Evolutionary conservation across 805 yeast species (phyloP), one percentile per base, ranked within the genome.

Genomic region (Wickerhamiella cacticola): DNA sequence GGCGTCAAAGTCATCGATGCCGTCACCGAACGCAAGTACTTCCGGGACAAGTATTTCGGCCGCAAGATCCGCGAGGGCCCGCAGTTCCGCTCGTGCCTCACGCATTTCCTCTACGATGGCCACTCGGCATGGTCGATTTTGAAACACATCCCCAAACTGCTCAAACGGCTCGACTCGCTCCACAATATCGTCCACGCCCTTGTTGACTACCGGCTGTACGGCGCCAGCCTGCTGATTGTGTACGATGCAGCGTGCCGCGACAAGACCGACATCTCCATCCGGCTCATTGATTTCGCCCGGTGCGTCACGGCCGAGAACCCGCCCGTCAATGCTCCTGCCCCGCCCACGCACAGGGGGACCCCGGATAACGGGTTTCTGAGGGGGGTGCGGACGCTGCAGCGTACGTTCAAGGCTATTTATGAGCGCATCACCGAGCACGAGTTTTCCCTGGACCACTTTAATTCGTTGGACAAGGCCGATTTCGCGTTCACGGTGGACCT

Each of bases 231-330:
- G 50, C 68, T 92, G 55, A 69, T 92, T 55, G 85, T 92, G 79
- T 89, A 89, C 63, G 97, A 92, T 59, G 94, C 87, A 10, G 58
- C 48, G 2, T 59, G 54, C 18, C 46, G 39, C 19, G 54, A 50
- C n/a, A 54, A 55, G 34, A 55, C 60, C 21, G 56, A 56, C 43
- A 51, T 57, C 40, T 51, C 58, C 7, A 48, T 59, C 26, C 76
- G 87, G 53, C 73, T 94, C 48, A 92, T 92, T 55, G 99, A 92
- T 66, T 92, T 92, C 71, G 97, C 97, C 1, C 95, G 88, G 60
- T 82, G 94, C 58, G 80, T 86, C 13, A 82, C 86, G 26, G 77
- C 77, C 2, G 80, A 76, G 38, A 75, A 74, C 50, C 53, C 68
- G 15, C 65, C 70, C 0, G 61, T 61, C 13, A 57, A 63, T 12